Conservation (phyloP, 1,284 basidiomycete genomes). For the Sanguinoderma infundibulare region DNA sequence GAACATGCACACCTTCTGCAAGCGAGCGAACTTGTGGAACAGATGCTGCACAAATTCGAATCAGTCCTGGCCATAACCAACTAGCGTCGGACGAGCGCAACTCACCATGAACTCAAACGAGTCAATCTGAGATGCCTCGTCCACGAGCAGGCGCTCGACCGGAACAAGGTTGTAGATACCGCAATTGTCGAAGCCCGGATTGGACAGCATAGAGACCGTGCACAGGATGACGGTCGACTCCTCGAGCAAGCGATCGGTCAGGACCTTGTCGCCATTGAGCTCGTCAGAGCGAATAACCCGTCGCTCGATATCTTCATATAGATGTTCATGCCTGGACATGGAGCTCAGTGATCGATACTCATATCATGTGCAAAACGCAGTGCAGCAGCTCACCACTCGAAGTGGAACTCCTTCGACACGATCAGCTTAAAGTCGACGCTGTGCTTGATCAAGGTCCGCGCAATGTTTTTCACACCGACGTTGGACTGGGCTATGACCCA, state of each 20-base stretch:
- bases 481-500: conserved; percentile 43
- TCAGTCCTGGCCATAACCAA: too few relatives aligned
- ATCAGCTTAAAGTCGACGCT: conserved; percentile 42
- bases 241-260: conserved; percentile 15
- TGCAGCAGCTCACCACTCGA: conserved; percentile 53
- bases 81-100: too few relatives aligned
- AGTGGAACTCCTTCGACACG: conserved; percentile 55
- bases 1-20: conserved; percentile 46
- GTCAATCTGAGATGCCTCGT: conserved; percentile 56
- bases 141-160: conserved; percentile 44
- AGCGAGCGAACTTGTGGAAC: conserved; percentile 34
- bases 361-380: not conserved
- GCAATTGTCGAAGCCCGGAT: conserved; percentile 23
- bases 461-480: conserved; percentile 56
- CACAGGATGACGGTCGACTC: conserved; percentile 62
- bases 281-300: conserved; percentile 57
- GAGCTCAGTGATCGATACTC: conserved; percentile 3
- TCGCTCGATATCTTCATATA: conserved; percentile 50
- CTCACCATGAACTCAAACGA: conserved; percentile 20
- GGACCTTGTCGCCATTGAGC: conserved; percentile 32
- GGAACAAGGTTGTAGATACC: conserved; percentile 42
- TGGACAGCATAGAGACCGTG: conserved; percentile 72
- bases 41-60: conserved; percentile 45
- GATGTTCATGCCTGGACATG: conserved; percentile 66
- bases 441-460: conserved; percentile 45